Evolutionary conservation across 2,329 filamentous ascomycete genomes (phyloP).

Genomic region (Pseudocercospora fijiensis): DNA sequence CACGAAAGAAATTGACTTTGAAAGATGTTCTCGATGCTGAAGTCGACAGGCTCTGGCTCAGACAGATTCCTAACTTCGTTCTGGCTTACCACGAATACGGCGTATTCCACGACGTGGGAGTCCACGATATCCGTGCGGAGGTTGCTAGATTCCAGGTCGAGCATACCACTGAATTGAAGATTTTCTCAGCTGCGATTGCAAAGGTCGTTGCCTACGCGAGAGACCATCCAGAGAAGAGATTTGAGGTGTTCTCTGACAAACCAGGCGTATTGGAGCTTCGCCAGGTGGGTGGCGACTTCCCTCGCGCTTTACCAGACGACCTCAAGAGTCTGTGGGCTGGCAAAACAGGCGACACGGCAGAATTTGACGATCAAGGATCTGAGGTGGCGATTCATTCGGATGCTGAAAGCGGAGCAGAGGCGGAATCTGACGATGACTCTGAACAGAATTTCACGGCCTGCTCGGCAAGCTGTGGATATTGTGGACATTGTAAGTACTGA

Average conservation of each 20-base stretch:
- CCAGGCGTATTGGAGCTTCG: neutral
- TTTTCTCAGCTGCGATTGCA: neutral
- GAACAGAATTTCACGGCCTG: too few species aligned
- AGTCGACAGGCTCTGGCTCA: constrained; percentile 50
- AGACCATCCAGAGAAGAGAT: neutral
- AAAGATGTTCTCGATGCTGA: constrained; percentile 44
- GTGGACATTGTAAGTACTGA: too few species aligned
- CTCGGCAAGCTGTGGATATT: too few species aligned
- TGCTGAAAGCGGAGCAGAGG: too few species aligned
- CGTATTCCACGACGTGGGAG: constrained; percentile 46
- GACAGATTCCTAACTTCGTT: constrained; percentile 54
- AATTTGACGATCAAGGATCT: neutral
- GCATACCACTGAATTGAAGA: constrained; percentile 29
- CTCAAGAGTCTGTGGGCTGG: neutral
- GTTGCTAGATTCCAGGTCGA: constrained; percentile 46
- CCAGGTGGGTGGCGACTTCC: neutral
- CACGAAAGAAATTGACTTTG: constrained; percentile 28
- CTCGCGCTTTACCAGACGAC: neutral
- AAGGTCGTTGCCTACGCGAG: neutral
- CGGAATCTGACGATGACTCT: too few species aligned
- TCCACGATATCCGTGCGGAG: constrained; percentile 41
- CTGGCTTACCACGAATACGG: constrained; percentile 51
- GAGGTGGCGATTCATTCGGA: neutral
- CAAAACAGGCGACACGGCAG: too few species aligned
- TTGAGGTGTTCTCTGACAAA: neutral